Percentiles rank a stretch among this genome's conserved stretches.
phyloP scores from a whole-genome alignment of 2,329 filamentous ascomycete genomes.

The Fusarium dlaminii region DNA sequence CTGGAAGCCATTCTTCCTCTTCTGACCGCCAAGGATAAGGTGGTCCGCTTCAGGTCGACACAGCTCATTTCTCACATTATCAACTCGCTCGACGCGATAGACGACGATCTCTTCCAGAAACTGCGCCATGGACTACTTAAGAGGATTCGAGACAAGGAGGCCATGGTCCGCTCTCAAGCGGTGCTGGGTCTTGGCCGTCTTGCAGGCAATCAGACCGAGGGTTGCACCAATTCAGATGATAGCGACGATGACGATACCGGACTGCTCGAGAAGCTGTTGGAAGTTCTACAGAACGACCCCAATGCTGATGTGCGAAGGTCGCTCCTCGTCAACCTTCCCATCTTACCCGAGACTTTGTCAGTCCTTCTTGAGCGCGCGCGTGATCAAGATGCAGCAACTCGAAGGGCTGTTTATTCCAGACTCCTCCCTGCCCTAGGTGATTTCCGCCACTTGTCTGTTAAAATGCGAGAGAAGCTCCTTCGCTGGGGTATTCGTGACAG shows the following conservation, averaged over 20 bases:
- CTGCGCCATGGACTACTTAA: conserved; percentile 82
- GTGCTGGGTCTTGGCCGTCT: conserved; percentile 89
- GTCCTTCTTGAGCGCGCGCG: conserved; percentile 90
- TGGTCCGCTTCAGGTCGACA: conserved; percentile 86
- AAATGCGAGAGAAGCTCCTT: conserved; percentile 93
- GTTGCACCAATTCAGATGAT: conserved; percentile 74
- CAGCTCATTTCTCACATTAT: conserved; percentile 92
- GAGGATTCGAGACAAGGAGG: conserved; percentile 91
- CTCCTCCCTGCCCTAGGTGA: conserved; percentile 90
- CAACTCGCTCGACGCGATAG: conserved; percentile 90
- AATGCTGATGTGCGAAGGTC: conserved; percentile 92
- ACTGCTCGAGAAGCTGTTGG: conserved; percentile 82
- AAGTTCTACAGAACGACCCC: conserved; percentile 91
- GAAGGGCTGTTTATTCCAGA: conserved; percentile 86
- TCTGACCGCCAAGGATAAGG: conserved; percentile 90
- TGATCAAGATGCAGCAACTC: conserved; percentile 85
- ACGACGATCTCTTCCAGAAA: conserved; percentile 88
- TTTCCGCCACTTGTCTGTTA: conserved; percentile 91
- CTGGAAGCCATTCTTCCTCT: conserved; percentile 79
- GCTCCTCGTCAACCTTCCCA: conserved; percentile 88
- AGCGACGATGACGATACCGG: conserved; percentile 75
- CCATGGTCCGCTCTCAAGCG: conserved; percentile 90
- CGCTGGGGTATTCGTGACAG: conserved; percentile 94
- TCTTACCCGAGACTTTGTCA: conserved; percentile 82
- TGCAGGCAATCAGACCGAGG: conserved; percentile 79